phyloP scores from a whole-genome alignment of 305 asterid species.

The Solanum aculeatissimum region DNA sequence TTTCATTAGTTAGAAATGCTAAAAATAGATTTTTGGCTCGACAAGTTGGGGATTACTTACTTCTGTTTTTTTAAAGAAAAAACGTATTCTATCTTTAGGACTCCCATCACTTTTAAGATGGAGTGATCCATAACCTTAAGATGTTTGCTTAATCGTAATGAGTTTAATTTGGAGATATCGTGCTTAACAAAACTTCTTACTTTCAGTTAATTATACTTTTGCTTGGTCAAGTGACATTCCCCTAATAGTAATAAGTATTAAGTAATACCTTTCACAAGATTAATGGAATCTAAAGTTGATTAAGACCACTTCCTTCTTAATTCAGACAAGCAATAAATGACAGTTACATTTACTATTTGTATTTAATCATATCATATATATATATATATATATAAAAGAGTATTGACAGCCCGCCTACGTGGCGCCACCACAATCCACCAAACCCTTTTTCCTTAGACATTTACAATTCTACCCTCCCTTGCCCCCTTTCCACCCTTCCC shows the following conservation, averaged over 20 bases:
- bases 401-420: no score
- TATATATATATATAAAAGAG: no score
- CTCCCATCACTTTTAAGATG: neutral
- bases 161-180: neutral
- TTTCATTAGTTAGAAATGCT: neutral
- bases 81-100: neutral
- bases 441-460: no score
- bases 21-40: neutral
- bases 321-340: neutral
- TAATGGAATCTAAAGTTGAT: neutral
- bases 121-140: neutral
- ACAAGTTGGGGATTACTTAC: neutral
- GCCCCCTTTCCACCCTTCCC: no score
- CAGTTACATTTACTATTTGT: neutral
- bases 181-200: neutral
- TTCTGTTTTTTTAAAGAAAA: neutral
- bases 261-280: neutral
- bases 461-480: no score
- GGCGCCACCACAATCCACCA: no score
- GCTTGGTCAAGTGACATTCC: neutral
- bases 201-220: neutral
- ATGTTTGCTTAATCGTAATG: neutral
- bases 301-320: neutral
- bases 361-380: no score
- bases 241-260: neutral